Base-by-base conservation (phyloP, 805 yeast species). In the Teunomyces atbi region DNA sequence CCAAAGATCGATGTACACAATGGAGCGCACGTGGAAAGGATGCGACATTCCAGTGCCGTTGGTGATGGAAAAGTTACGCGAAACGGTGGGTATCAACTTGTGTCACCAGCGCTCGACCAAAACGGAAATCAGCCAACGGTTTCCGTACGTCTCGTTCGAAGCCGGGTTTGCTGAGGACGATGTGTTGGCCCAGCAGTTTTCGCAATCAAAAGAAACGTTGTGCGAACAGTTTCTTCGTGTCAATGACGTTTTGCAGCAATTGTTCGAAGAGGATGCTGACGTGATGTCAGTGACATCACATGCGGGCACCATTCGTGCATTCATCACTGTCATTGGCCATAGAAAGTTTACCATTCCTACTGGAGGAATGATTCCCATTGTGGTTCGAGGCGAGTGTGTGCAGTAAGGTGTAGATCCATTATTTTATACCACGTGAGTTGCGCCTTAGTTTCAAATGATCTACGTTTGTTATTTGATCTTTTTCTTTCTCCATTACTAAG, bases 361-460 rank as follows among this genome's bases (percentile, higher is more conserved):
- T 1, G 66, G 66, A 1, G 66, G 66, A 5, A 59, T 60, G 65
- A 51, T 61, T 10, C 66, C 64, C 0, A 50, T 61, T 5, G 60
- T 61, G 30, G 61, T 61, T 12, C 56, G 55, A 41, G 65, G 56
- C 10, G 56, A 59, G 8, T 18, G 29, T 18, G 20, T 10, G 23
- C 27, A 41, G 34, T 23, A 15, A 12, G 3, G 18, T 35, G 13
- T 13, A 18, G 38, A 35, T 35, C 33, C 16, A 13, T 7, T 30
- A 30, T 30, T 30, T 30, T 30, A 15, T 42, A 10, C 16, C 18
- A 27, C 11, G 10, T 8, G 11, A 7, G 26, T 7, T 23, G 4
- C 11, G 26, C 26, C 26, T 6, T 23, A 23, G 26, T 23, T 23
- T 21, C 11, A 23, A 23, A 6, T 23, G 2, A 23, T 23, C 26